These are phyloP conservation scores for Cladosporium phlei DNA, from an alignment of 2,329 filamentous ascomycete genomes.

Conservation along the genomic window DNA sequence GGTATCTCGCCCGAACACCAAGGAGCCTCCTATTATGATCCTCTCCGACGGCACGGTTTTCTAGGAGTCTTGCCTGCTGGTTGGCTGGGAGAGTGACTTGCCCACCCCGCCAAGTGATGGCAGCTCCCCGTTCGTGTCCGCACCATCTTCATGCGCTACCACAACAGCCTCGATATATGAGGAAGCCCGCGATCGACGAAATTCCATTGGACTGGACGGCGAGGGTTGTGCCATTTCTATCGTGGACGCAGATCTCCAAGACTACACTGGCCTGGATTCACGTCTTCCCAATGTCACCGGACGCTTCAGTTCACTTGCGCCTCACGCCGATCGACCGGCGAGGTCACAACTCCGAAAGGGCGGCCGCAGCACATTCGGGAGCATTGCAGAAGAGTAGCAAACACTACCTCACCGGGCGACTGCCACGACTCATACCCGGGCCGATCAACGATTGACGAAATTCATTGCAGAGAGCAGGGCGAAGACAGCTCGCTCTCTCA, in stretches of 20 bases:
- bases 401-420: background rate
- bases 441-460: too few relatives aligned
- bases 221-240: background rate
- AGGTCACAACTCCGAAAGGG: background rate
- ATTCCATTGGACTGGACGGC: background rate
- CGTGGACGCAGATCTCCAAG: background rate
- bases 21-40: slow-evolving; percentile 93
- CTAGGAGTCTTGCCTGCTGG: slow-evolving; percentile 43
- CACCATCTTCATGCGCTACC: background rate
- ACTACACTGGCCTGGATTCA: background rate
- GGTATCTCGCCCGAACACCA: slow-evolving; percentile 91
- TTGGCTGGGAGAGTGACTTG: slow-evolving; percentile 24
- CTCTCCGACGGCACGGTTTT: slow-evolving; percentile 96
- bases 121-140: slow-evolving; percentile 1
- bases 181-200: background rate
- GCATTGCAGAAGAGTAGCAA: slow-evolving; percentile 4
- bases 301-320: background rate
- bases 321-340: background rate
- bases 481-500: too few relatives aligned
- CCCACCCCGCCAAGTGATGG: slow-evolving; percentile 5
- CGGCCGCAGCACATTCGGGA: background rate
- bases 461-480: too few relatives aligned
- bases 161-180: slow-evolving; percentile 2
- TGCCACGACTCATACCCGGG: too few relatives aligned
- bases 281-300: background rate